These are phyloP conservation scores for Fraxinus latifolia DNA, from an alignment of 305 asterid species.

Conservation along the genomic window DNA sequence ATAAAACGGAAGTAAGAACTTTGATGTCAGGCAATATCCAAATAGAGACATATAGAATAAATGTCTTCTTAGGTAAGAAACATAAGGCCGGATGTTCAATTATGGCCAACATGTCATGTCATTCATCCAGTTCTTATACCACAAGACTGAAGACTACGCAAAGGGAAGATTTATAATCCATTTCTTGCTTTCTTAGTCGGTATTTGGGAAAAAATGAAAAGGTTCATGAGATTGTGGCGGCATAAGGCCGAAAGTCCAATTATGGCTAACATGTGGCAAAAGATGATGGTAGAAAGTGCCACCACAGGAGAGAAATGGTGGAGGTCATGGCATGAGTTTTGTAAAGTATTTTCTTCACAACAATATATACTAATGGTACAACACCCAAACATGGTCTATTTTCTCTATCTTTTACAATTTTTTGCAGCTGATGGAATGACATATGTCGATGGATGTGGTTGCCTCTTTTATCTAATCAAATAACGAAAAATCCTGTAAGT, in stretches of 20 bases:
- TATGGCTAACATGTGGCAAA: background rate
- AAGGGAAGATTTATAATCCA: background rate
- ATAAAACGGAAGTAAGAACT: constrained; percentile 25
- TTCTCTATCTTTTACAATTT: background rate
- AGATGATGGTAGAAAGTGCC: background rate
- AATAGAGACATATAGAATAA: constrained; percentile 11
- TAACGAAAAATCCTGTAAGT: background rate
- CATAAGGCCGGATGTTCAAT: background rate
- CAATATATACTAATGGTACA: background rate
- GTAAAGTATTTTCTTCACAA: background rate
- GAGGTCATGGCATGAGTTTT: background rate
- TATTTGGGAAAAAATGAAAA: background rate
- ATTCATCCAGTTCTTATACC: background rate
- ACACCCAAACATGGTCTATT: background rate
- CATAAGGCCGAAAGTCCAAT: background rate
- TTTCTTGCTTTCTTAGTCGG: background rate
- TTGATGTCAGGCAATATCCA: constrained; percentile 13
- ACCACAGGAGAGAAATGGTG: background rate
- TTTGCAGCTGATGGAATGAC: background rate
- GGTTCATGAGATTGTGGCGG: background rate
- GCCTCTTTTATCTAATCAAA: background rate
- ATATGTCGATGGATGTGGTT: background rate
- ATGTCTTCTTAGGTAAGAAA: background rate
- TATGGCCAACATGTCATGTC: background rate
- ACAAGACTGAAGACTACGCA: background rate